These are phyloP conservation scores for Cutaneotrichosporon cavernicola DNA, from an alignment of 1,284 basidiomycete species.

Conservation along the genomic window DNA sequence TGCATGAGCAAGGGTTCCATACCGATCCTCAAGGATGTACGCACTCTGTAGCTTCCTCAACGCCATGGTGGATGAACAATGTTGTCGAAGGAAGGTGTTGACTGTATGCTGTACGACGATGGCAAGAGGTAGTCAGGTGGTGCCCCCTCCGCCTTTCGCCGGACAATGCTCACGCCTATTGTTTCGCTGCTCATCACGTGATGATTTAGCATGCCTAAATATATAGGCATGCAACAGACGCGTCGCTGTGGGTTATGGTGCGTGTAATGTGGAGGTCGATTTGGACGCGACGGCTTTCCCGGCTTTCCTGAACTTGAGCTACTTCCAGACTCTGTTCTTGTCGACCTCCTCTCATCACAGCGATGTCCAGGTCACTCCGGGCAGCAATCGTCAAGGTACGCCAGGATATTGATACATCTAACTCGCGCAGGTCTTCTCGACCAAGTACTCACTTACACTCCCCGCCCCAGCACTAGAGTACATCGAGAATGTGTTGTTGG, in stretches of 20 bases:
- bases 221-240: neutral
- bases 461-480: constrained; percentile 48
- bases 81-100: constrained; percentile 1
- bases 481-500: constrained; percentile 50
- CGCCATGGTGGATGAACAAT: constrained; percentile 35
- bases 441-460: constrained; percentile 53
- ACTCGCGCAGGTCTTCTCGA: constrained; percentile 51
- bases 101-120: neutral
- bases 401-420: neutral
- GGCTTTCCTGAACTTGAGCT: neutral
- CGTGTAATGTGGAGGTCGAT: constrained; percentile 21
- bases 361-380: constrained; percentile 47
- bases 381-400: constrained; percentile 52
- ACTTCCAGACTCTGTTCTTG: neutral
- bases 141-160: neutral
- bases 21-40: constrained; percentile 3
- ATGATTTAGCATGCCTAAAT: neutral
- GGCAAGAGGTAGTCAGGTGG: constrained; percentile 1
- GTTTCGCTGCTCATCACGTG: constrained; percentile 1
- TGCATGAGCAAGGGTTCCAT: constrained; percentile 1
- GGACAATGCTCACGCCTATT: neutral
- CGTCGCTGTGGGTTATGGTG: neutral
- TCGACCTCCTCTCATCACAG: constrained; percentile 1
- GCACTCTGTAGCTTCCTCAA: constrained; percentile 48
- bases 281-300: constrained; percentile 4